These are phyloP conservation scores for Ambrosiella cleistominuta DNA, from an alignment of 2,329 filamentous ascomycete genomes.

Conservation along the genomic window DNA sequence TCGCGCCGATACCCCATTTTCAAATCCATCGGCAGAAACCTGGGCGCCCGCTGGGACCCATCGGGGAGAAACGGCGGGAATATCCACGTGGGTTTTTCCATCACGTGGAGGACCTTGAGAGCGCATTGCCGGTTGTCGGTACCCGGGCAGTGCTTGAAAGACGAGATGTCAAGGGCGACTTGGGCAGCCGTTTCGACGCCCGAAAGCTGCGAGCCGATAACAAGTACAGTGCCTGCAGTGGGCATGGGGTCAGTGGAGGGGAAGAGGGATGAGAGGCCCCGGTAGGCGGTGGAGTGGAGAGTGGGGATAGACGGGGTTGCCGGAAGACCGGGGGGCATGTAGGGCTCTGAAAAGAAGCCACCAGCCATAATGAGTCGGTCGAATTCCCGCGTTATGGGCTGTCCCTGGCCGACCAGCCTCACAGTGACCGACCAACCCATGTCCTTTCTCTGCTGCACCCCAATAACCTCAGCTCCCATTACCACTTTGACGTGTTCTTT, in stretches of 20 bases:
- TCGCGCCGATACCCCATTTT: constrained; percentile 52
- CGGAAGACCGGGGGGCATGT: constrained; percentile 29
- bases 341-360: constrained; percentile 53
- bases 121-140: constrained; percentile 23
- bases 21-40: constrained; percentile 57
- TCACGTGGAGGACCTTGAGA: constrained; percentile 49
- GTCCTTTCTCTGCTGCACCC: constrained; percentile 16
- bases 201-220: constrained; percentile 70
- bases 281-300: constrained; percentile 52
- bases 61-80: constrained; percentile 42
- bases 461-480: constrained; percentile 27
- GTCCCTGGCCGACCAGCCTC: constrained; percentile 15
- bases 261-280: constrained; percentile 34
- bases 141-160: constrained; percentile 33
- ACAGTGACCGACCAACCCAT: constrained; percentile 28
- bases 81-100: constrained; percentile 54
- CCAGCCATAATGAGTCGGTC: constrained; percentile 57
- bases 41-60: constrained; percentile 16
- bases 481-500: too few species aligned
- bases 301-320: constrained; percentile 26
- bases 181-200: constrained; percentile 60
- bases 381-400: constrained; percentile 31
- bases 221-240: constrained; percentile 42
- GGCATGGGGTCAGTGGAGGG: constrained; percentile 18
- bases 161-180: constrained; percentile 54